A percentile compares a stretch with the other conserved stretches of the same genome.
Evolutionary conservation across 176 grass and related monocot species (phyloP).

Genomic region (Phyllostachys edulis): DNA sequence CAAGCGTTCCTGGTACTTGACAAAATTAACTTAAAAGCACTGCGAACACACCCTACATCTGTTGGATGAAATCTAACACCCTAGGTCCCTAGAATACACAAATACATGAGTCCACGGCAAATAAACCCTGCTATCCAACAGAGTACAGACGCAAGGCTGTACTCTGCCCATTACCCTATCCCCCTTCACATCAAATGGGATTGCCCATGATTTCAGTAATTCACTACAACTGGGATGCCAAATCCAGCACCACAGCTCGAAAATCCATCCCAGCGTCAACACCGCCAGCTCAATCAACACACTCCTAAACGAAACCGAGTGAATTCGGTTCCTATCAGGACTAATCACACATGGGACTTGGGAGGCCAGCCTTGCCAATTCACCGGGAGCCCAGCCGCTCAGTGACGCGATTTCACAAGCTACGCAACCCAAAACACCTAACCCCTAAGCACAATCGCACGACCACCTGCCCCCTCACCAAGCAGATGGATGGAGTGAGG

Average conservation of each 20-base stretch:
- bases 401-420: constrained; percentile 8
- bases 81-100: not conserved
- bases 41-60: not conserved
- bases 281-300: not conserved
- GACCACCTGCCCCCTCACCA: not conserved
- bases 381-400: not conserved
- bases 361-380: not conserved
- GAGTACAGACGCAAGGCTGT: not conserved
- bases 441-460: constrained; percentile 16
- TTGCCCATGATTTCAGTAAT: not conserved
- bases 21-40: not conserved
- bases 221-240: not conserved
- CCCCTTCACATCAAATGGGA: not conserved
- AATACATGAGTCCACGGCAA: not conserved
- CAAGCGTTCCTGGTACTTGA: not conserved
- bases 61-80: not conserved
- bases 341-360: not conserved
- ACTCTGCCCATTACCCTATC: not conserved
- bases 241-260: not conserved
- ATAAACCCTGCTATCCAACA: not conserved
- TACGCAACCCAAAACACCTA: not conserved
- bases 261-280: not conserved
- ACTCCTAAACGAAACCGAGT: not conserved
- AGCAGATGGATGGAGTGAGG: not conserved
- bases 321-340: not conserved